Base-by-base conservation (phyloP, 1,139 yeast species). In the Kluyveromyces sp. region DNA sequence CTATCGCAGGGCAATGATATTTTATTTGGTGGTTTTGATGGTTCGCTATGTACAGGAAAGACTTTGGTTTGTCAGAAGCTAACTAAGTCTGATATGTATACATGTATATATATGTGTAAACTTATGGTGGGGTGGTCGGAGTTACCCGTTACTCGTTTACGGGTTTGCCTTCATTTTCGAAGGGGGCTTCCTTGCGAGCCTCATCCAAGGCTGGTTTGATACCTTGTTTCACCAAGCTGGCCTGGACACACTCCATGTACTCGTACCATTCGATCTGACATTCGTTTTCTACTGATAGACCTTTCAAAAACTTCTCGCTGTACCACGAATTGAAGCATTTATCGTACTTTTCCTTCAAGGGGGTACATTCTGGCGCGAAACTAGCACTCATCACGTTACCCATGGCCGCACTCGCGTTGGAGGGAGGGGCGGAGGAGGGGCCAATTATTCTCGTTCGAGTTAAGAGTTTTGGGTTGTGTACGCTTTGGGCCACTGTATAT, bases 331-430 rank as follows among this genome's bases (percentile, higher is more conserved):
- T 89, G 71, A 92, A 92, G 65, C 98, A 92, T 60, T 83, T 84
- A 62, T 92, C 97, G 63, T 92, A 92, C 57, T 80, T 77, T 56
- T 79, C 79, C 66, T 92, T 92, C 52, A 84, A 78, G 37, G 81
- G 85, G 26, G 95, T 88, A 67, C 98, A 92, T 69, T 92, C 97
- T 26, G 97, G 96, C 39, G 97, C 97, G 73, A 92, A 86, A 51
- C 96, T 88, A 8, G 64, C 83, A 28, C 97, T 89, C 95, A 90
- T 84, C 50, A 73, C 71, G 68, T 81, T 83, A 48, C 92, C 92
- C 92, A 84, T 83, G 41, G 6, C 21, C 21, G 21, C 32, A 30
- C 25, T 26, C 32, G 32, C 10, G 10, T 30, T 8, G 32, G 32
- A 7, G 32, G 8, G 32, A 15, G 21, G 21, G 21, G 21, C 21